These are phyloP conservation scores for Plasmodium adleri DNA, from an alignment of 169 alveolate species.

Conservation along the genomic window DNA sequence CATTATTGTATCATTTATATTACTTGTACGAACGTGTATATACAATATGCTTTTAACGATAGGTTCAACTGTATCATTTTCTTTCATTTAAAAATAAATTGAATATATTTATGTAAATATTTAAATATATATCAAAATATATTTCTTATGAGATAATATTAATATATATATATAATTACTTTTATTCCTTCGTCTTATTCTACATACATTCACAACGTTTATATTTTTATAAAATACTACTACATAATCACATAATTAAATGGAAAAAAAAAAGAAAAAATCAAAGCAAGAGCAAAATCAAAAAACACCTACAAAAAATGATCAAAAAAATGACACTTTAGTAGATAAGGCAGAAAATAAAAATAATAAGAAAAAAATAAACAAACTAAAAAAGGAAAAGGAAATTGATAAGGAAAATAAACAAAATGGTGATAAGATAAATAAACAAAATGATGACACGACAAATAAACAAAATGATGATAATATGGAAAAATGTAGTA, in stretches of 20 bases:
- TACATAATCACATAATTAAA: not conserved
- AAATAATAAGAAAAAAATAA: constrained; percentile 31
- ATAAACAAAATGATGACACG: not conserved
- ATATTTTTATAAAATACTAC: too few relatives aligned
- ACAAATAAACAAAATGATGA: not conserved
- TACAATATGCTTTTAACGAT: too few relatives aligned
- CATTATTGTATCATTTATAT: too few relatives aligned
- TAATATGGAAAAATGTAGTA: not conserved
- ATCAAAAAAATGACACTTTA: not conserved
- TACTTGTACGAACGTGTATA: too few relatives aligned
- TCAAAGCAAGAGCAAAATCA: not conserved
- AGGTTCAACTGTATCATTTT: too few relatives aligned
- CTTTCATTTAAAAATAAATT: too few relatives aligned
- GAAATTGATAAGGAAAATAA: not conserved
- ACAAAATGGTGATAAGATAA: not conserved
- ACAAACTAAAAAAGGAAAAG: constrained; percentile 5
- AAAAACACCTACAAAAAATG: constrained; percentile 1
- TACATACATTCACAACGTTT: too few relatives aligned
- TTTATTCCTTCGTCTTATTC: too few relatives aligned
- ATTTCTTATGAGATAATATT: too few relatives aligned
- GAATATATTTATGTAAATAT: too few relatives aligned
- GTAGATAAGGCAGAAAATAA: constrained; percentile 22
- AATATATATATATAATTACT: too few relatives aligned
- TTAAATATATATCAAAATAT: too few relatives aligned
- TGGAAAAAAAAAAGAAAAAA: not conserved